Evolutionary conservation across 202 grass and related monocot genomes (phyloP), one percentile per base, ranked within the genome.

Genomic region (Setaria viridis): DNA sequence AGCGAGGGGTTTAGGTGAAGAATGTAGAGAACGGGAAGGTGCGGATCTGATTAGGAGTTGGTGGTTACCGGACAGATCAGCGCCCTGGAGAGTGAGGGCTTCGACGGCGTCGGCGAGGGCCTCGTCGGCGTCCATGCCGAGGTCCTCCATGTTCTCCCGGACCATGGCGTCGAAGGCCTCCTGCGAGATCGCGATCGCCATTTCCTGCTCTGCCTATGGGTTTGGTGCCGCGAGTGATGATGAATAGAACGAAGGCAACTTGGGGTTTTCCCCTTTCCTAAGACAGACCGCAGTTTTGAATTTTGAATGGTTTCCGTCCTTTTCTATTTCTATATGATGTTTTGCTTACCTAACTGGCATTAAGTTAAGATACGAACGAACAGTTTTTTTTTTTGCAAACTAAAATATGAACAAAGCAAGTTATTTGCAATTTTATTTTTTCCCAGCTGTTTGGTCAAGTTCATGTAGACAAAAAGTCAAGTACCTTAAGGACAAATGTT

Each of bases 61-160:
- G 62, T 75, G 68, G 25, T 69, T 63, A 94, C 93, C 93, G 6
- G 90, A 91, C 74, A 99, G 90, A 70, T 95, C 87, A 80, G 92
- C 93, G 84, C 90, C 90, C 82, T 99, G 93, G 81, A 99, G 93
- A 54, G 88, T 88, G 34, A 98, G 88, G 79, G 91, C 94, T 10
- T 98, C 91, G 41, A 98, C 81, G 62, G 95, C 93, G 80, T 98
- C 96, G 13, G 94, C 86, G 33, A 98, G 89, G 79, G 93, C 96
- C 76, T 98, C 91, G 30, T 94, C 88, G 34, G 96, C 82, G 54
- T 98, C 96, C 96, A 98, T 98, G 56, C 90, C 96, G 78, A 98
- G 96, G 78, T 95, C 93, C 29, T 98, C 90, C 88, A 98, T 94
- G 82, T 98, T 98, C 93, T 98, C 96, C 76, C 80, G 72, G 48